These are phyloP conservation scores for Tulasnella sp. DNA, from an alignment of 768 basidiomycete genomes.

Conservation along the genomic window DNA sequence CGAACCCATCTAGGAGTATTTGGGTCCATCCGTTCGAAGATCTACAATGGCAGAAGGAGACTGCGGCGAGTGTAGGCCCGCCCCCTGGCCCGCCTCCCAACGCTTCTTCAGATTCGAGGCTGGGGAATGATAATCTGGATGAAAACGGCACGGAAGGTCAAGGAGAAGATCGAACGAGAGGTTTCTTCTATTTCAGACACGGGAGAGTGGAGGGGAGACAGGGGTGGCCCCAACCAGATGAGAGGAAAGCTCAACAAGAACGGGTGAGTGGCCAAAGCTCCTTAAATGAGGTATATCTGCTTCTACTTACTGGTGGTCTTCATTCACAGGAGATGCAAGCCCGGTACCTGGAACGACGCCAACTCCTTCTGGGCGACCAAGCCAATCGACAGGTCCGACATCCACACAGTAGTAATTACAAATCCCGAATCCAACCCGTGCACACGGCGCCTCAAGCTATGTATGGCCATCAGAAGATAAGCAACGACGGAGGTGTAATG, in stretches of 20 bases:
- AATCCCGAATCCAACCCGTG: constrained; percentile 1
- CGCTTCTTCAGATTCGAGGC: neutral
- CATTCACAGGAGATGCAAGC: neutral
- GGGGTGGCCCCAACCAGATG: constrained; percentile 38
- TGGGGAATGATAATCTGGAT: neutral
- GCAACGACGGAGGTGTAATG: constrained; percentile 23
- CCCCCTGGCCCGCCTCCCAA: constrained; percentile 6
- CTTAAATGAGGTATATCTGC: constrained; percentile 22
- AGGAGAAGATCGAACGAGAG: constrained; percentile 33
- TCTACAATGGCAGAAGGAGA: constrained; percentile 46
- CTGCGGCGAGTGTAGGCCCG: constrained; percentile 23
- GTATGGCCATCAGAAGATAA: constrained; percentile 4
- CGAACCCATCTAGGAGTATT: constrained; percentile 51
- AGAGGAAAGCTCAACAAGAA: constrained; percentile 4
- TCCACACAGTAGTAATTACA: neutral
- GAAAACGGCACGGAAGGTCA: constrained; percentile 8
- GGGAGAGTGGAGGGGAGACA: constrained; percentile 54
- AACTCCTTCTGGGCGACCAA: neutral
- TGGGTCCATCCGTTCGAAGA: constrained; percentile 70
- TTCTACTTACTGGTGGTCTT: constrained; percentile 25
- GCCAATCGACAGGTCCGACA: neutral
- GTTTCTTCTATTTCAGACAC: constrained; percentile 54
- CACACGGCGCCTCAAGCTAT: neutral
- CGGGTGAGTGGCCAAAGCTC: neutral
- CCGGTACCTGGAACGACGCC: constrained; percentile 6